A percentile compares a stretch with the other conserved stretches of the same genome.
Evolutionary conservation across 2,329 filamentous ascomycete species (phyloP).

Genomic region (Acrodontium crateriforme): DNA sequence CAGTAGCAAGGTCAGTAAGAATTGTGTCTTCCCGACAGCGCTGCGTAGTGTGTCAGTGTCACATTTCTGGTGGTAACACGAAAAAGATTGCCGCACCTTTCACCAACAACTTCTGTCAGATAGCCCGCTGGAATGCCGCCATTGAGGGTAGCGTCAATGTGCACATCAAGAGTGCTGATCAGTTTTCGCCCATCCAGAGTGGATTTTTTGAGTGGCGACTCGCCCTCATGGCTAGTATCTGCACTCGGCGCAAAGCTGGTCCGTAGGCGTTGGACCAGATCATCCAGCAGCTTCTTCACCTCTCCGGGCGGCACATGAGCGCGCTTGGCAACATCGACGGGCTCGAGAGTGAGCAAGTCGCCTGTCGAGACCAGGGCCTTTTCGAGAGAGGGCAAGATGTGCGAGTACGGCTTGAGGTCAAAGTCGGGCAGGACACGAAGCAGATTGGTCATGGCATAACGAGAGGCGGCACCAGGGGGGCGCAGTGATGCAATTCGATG

Average conservation of each 20-base stretch:
- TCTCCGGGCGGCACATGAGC: conserved; percentile 71
- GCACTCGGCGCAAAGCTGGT: neutral
- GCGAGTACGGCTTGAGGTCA: conserved; percentile 52
- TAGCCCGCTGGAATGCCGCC: conserved; percentile 72
- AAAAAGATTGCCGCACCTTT: conserved; percentile 46
- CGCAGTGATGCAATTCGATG: too few relatives aligned
- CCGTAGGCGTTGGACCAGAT: conserved; percentile 53
- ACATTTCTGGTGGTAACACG: too few relatives aligned
- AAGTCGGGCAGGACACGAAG: conserved; percentile 70
- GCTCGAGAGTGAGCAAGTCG: conserved; percentile 75
- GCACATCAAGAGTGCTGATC: conserved; percentile 69
- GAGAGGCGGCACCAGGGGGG: too few relatives aligned
- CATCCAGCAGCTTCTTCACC: conserved; percentile 57
- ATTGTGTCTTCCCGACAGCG: conserved; percentile 88
- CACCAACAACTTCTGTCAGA: conserved; percentile 80
- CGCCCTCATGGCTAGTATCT: neutral
- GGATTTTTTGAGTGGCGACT: neutral
- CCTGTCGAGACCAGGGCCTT: conserved; percentile 60
- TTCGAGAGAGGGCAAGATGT: conserved; percentile 69
- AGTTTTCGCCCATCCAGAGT: conserved; percentile 30
- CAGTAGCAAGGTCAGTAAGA: conserved; percentile 73
- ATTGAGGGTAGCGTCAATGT: conserved; percentile 55
- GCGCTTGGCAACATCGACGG: conserved; percentile 70
- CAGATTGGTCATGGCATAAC: conserved; percentile 94
- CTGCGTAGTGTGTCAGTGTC: too few relatives aligned